Base-by-base conservation (phyloP, 2,329 filamentous ascomycete genomes). In the Alternaria tenuissima region DNA sequence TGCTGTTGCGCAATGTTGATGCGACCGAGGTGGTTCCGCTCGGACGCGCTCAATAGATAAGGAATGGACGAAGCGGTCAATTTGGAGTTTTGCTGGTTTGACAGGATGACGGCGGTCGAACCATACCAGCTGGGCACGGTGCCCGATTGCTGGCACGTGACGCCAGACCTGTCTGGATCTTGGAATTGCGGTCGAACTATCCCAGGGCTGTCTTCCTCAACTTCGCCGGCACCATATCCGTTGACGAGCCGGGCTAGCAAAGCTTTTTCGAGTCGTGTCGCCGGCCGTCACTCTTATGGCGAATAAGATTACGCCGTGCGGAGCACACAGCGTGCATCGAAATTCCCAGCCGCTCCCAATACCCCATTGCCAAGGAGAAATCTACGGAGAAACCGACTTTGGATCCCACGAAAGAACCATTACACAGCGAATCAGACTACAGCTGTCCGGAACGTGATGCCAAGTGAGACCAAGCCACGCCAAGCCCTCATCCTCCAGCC, bases 391-490 rank as follows among this genome's bases (percentile, higher is more conserved):
- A 30, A 12, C 30, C 38, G 24, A 32, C 28, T 36, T 44, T 36
- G 24, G 7, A 52, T 32, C 32, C 39, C 4, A 55, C 38, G 24
- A 36, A 22, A 20, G 53, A 39, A 32, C 22, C 18, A 20, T 51
- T 34, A 28, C 39, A 26, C 16, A 47, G 55, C 69, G 60, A 72
- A 71, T 72, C 57, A 66, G 56, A 62, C 38, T 28, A 48, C 53
- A 32, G 22, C 38, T 41, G 30, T 52, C 36, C 43, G 61, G 66
- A 68, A 71, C 68, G 67, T 72, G 68, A 65, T 55, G 67, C 65
- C 67, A 69, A 67, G 66, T 11, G 20, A 24, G n/a, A 20, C 48
- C 46, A 28, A 64, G 55, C 32, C 55, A 57, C 42, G 28, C 46
- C 54, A 43, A 36, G 57, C 24, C 55, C 38, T 52, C 22, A 14